Percentiles rank a stretch among this genome's conserved stretches.
Evolutionary conservation across 805 yeast genomes (phyloP).

Genomic region (Yarrowia divulgata): DNA sequence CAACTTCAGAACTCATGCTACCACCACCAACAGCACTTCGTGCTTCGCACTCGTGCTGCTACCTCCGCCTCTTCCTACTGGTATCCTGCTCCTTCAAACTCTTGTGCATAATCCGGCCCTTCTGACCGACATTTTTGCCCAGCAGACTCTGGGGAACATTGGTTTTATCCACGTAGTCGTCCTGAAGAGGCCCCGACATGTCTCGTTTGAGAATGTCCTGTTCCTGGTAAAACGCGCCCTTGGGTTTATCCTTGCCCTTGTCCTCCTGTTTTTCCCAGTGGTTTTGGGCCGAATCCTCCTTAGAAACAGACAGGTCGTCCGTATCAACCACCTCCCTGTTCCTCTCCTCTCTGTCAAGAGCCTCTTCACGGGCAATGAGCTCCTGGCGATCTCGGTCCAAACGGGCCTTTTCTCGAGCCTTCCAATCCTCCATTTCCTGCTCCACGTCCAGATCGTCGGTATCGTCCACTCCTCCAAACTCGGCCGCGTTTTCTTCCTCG

Average conservation of each 20-base stretch:
- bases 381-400: constrained; percentile 52
- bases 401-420: constrained; percentile 53
- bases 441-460: constrained; percentile 66
- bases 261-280: constrained; percentile 41
- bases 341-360: constrained; percentile 48
- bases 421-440: constrained; percentile 55
- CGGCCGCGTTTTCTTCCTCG: constrained; percentile 43
- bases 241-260: constrained; percentile 43
- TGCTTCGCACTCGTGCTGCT: neutral
- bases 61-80: constrained; percentile 37
- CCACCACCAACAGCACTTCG: too few relatives aligned
- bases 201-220: constrained; percentile 45
- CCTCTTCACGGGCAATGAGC: constrained; percentile 16
- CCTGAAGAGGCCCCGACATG: constrained; percentile 41
- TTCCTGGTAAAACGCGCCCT: constrained; percentile 51
- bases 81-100: constrained; percentile 50
- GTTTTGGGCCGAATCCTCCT: too few relatives aligned
- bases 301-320: too few relatives aligned
- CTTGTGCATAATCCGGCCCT: constrained; percentile 48
- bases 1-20: too few relatives aligned
- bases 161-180: constrained; percentile 48
- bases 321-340: too few relatives aligned
- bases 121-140: constrained; percentile 47
- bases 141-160: constrained; percentile 48
- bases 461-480: constrained; percentile 55